Evolutionary conservation across 1,284 basidiomycete genomes (phyloP).

Genomic region (Waitea zeae): DNA sequence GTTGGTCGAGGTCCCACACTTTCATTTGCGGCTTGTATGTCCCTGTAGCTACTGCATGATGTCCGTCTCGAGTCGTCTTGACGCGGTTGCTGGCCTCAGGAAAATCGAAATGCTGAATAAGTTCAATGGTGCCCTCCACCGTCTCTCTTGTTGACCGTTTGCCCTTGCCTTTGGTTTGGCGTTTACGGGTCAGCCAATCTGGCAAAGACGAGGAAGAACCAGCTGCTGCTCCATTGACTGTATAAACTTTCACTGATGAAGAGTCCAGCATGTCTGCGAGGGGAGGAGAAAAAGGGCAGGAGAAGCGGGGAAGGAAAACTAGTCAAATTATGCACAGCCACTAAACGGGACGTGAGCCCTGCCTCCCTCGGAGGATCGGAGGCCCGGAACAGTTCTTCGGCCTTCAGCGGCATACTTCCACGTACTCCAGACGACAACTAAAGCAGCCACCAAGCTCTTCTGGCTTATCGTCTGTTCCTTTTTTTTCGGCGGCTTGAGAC

Average conservation of each 20-base stretch:
- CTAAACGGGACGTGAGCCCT: too few species aligned
- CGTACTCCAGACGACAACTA: too few species aligned
- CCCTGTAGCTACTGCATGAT: constrained; percentile 87
- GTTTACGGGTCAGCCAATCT: constrained; percentile 75
- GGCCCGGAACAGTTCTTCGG: too few species aligned
- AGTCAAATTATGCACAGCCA: background rate
- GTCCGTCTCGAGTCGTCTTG: constrained; percentile 82
- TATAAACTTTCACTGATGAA: constrained; percentile 63
- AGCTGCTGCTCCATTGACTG: constrained; percentile 74
- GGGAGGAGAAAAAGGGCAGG: background rate
- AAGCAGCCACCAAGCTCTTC: too few species aligned
- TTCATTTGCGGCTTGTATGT: constrained; percentile 97
- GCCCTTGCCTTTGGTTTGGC: constrained; percentile 37
- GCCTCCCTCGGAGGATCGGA: too few species aligned
- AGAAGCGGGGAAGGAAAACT: background rate
- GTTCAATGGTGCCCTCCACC: constrained; percentile 65
- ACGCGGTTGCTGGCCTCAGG: constrained; percentile 91
- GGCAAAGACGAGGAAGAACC: constrained; percentile 76
- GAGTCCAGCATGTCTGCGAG: constrained; percentile 13
- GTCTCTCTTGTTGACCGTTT: constrained; percentile 52
- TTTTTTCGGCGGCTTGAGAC: too few species aligned
- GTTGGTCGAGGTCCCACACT: constrained; percentile 89
- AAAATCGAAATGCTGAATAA: constrained; percentile 93
- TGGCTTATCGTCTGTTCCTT: too few species aligned
- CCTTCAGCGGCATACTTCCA: too few species aligned